Conservation (phyloP, 139 green algal species). For the Chlorella sp. region DNA sequence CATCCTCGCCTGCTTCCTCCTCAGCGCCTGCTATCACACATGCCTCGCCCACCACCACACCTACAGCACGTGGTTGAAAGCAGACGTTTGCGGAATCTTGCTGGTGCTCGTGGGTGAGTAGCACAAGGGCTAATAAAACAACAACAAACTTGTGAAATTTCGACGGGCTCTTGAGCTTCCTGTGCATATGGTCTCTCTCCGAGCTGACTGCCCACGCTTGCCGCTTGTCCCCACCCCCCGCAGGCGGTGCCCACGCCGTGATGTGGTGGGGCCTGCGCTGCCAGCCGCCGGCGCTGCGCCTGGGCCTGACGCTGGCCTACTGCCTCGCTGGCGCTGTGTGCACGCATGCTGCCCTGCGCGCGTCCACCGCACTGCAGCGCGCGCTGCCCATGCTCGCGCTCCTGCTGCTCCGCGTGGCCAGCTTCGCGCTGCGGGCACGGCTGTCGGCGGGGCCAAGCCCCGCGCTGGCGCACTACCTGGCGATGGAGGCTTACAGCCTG, state of each 20-base stretch:
- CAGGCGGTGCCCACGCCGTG: neutral
- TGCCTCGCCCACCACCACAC: slow-evolving; percentile 48
- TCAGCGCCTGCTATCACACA: slow-evolving; percentile 50
- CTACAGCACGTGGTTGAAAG: slow-evolving; percentile 39
- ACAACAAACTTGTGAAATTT: no score
- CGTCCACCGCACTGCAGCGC: slow-evolving; percentile 4
- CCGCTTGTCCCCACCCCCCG: no score
- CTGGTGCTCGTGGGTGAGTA: slow-evolving; percentile 41
- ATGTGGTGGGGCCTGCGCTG: slow-evolving; percentile 42
- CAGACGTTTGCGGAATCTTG: slow-evolving; percentile 57
- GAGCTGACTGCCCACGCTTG: no score
- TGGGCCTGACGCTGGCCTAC: slow-evolving; percentile 12
- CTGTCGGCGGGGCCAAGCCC: slow-evolving; percentile 12
- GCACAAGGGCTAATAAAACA: no score
- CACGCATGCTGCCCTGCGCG: slow-evolving; percentile 13
- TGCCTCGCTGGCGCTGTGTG: slow-evolving; percentile 17
- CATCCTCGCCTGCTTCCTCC: slow-evolving; percentile 42
- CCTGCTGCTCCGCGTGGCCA: slow-evolving; percentile 18
- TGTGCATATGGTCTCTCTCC: no score
- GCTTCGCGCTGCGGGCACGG: slow-evolving; percentile 4
- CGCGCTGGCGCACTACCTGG: slow-evolving; percentile 27
- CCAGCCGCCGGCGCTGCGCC: slow-evolving; percentile 20
- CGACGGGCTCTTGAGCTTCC: no score
- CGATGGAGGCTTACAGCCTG: slow-evolving; percentile 36
- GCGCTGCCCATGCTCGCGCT: slow-evolving; percentile 40